A percentile compares a stretch with the other conserved stretches of the same genome.
phyloP scores from a whole-genome alignment of 257 asterid genomes.

The Coffea canephora region DNA sequence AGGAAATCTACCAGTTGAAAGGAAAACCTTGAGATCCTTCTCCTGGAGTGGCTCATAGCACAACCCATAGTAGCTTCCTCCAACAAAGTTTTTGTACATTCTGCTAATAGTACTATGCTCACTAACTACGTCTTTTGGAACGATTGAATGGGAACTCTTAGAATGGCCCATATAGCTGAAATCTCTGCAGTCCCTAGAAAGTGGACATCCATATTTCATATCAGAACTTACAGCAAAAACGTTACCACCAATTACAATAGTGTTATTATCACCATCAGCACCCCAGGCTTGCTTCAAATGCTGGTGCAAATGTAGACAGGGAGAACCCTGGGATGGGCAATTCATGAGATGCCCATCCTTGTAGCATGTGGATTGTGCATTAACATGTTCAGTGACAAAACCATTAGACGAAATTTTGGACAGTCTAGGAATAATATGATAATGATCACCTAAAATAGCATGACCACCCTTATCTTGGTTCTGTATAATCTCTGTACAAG shows the following conservation, averaged over 20 bases:
- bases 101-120: neutral
- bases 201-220: neutral
- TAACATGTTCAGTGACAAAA: neutral
- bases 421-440: neutral
- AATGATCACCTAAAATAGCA: neutral
- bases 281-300: neutral
- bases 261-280: neutral
- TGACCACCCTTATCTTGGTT: neutral
- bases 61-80: conserved; percentile 24
- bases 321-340: conserved; percentile 4
- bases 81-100: neutral
- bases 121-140: neutral
- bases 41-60: conserved; percentile 35
- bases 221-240: neutral
- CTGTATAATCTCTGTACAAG: neutral
- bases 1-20: conserved; percentile 35
- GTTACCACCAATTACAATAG: neutral
- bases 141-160: neutral
- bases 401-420: neutral
- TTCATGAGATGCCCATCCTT: neutral
- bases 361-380: neutral
- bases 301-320: neutral
- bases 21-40: conserved; percentile 16
- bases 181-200: neutral
- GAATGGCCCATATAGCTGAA: neutral